Base-by-base conservation (phyloP, 2,329 filamentous ascomycete genomes). In the Madurella mycetomatis region DNA sequence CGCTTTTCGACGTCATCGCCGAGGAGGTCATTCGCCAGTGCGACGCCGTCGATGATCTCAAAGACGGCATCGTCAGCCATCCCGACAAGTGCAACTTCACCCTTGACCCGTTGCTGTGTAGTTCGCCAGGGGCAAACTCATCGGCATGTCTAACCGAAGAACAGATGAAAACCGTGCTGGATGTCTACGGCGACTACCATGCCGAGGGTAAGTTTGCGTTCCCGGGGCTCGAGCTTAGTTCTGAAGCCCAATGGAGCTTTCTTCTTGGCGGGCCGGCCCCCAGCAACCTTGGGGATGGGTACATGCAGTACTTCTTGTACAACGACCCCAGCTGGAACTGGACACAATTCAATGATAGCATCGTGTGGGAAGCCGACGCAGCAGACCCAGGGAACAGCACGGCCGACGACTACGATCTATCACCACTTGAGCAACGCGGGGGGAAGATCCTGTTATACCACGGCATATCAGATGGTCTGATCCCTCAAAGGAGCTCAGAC, bases 401-500 rank as follows among this genome's bases (percentile, higher is more conserved):
- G 8, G 73, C 75, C 0, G 69, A 69, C 53, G 58, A 69, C 5
- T 72, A 72, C 32, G 67, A 76, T 32, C 64, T 78, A 5, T 63
- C 72, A 0, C 54, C 59, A 1, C 75, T 75, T 63, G 66, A 66
- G 13, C 60, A 66, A 9, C 66, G 69, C 3, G 76, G 75, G 7
- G 68, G 71, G 12, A 76, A 75, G 63, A 66, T 78, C 16, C 41
- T 79, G 8, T 68, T 75, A 61, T 79, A 76, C 63, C 76, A 79
- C 56, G 76, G 76, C 1, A 64, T 69, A 9, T 65, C 69, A 1
- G 75, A 77, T 55, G 71, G 65, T 4, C 64, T 74, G 4, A 71
- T 78, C 51, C 70, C 73, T 1, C 66, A 67, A 44, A 61, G 65
- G n/a, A 67, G 68, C 17, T 65, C 66, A 4, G 58, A 66, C n/a